phyloP scores from a whole-genome alignment of 2,329 filamentous ascomycete species.

The Hymenoscyphus albidus region DNA sequence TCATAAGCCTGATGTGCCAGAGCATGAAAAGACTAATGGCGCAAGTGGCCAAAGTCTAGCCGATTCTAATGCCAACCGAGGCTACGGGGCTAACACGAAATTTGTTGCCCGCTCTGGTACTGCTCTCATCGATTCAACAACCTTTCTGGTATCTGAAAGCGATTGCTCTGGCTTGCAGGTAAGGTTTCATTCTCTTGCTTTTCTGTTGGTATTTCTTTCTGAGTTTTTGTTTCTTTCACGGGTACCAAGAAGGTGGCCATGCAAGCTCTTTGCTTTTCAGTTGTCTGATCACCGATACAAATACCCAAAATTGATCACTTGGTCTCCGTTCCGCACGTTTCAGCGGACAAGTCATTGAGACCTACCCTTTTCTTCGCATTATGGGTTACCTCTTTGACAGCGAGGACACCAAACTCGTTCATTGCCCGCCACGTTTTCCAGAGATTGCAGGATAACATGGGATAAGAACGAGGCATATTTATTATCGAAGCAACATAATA shows the following conservation, averaged over 20 bases:
- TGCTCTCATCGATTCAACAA: constrained; percentile 77
- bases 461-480: constrained; percentile 51
- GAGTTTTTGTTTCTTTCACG: constrained; percentile 26
- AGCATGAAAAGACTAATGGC: constrained; percentile 38
- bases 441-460: constrained; percentile 45
- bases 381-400: constrained; percentile 40
- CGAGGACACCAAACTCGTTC: constrained; percentile 38
- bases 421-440: constrained; percentile 45
- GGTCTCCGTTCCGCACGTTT: constrained; percentile 29
- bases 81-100: constrained; percentile 77
- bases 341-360: constrained; percentile 28
- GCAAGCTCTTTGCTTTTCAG: constrained; percentile 41
- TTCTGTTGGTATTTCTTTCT: constrained; percentile 9
- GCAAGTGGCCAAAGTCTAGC: constrained; percentile 27
- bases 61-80: constrained; percentile 53
- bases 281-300: constrained; percentile 67
- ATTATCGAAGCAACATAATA: not conserved
- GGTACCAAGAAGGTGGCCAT: constrained; percentile 63
- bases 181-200: constrained; percentile 37
- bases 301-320: constrained; percentile 54
- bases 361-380: constrained; percentile 38
- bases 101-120: constrained; percentile 63
- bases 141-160: constrained; percentile 64
- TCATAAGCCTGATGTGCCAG: constrained; percentile 75
- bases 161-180: constrained; percentile 53